A percentile compares a stretch with the other conserved stretches of the same genome.
phyloP scores from a whole-genome alignment of 345 rosid genomes.

The Nasturtium officinale region DNA sequence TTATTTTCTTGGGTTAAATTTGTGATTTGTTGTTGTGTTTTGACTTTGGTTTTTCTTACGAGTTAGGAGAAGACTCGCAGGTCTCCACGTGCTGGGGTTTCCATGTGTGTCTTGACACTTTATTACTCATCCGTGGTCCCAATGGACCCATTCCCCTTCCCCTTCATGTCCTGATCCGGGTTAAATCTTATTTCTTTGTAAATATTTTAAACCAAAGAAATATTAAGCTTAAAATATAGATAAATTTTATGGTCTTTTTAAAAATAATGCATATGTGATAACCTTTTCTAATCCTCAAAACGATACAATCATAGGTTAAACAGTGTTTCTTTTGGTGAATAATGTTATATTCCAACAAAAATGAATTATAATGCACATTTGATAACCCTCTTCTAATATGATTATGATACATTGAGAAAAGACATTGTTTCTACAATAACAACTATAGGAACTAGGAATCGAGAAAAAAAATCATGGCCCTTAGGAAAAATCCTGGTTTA shows the following conservation, averaged over 20 bases:
- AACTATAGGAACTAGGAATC: background rate
- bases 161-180: background rate
- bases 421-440: background rate
- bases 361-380: background rate
- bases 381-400: background rate
- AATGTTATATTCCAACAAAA: too few relatives aligned
- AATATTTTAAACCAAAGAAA: background rate
- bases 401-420: background rate
- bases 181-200: background rate
- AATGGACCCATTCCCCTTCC: background rate
- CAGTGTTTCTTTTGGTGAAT: background rate
- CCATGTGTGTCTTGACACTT: constrained; percentile 25
- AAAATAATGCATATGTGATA: background rate
- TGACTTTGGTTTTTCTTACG: background rate
- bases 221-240: background rate
- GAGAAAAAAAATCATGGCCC: background rate
- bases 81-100: constrained; percentile 14
- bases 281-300: background rate
- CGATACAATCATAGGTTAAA: background rate
- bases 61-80: constrained; percentile 3
- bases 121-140: constrained; percentile 22
- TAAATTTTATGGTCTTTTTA: background rate
- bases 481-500: constrained; percentile 13
- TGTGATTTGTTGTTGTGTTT: constrained; percentile 13
- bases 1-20: too few relatives aligned